Base-by-base conservation (phyloP, 441 rosid species). In the Geranium incanum region DNA sequence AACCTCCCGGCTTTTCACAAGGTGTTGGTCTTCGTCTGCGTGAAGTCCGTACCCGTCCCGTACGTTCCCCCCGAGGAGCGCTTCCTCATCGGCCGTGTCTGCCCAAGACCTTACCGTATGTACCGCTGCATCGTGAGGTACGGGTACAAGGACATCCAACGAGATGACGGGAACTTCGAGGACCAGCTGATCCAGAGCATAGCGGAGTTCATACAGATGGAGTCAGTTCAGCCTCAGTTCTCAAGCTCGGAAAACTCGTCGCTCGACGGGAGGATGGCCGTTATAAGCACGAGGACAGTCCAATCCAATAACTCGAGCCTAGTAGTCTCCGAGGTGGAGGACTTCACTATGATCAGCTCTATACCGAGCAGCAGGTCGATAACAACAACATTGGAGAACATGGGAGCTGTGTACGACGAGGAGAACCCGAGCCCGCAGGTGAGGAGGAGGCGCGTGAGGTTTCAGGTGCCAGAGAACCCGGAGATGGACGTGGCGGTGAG, bases 201-300 rank as follows among this genome's bases (percentile, higher is more conserved):
- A 81, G 95, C 96, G 0, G 98, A 93, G 87, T 93, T 93, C 80
- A 91, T 93, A 75, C 93, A 89, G 80, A 89, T 89, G 97, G 98
- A 93, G 79, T 90, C 97, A 43, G 89, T 81, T 12, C 93, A 91
- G 28, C 80, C 89, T 9, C 91, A 87, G 67, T 77, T 80, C 70
- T 72, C 81, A 6, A 78, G 80, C 59, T 79, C 88, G 0, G 98
- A 91, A 80, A 73, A 80, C 74, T 82, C 89, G 43, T 82, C 88
- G n/a, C 83, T 85, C 76, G 98, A 93, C 66, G 96, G 98, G 67
- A 87, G 98, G 75, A 89, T 93, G 97, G 98, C 97, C 12, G 96
- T 93, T 63, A 84, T 89, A 82, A 89, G 97, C 78, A 85, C 87
- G 50, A 76, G 84, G 65, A 83, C 78, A 74, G 71, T 78, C 73